Percentiles rank a stretch among this genome's conserved stretches.
Evolutionary conservation across 225 moss, liverwort and hornwort species (phyloP).

Genomic region (Sphagnum contortum): DNA sequence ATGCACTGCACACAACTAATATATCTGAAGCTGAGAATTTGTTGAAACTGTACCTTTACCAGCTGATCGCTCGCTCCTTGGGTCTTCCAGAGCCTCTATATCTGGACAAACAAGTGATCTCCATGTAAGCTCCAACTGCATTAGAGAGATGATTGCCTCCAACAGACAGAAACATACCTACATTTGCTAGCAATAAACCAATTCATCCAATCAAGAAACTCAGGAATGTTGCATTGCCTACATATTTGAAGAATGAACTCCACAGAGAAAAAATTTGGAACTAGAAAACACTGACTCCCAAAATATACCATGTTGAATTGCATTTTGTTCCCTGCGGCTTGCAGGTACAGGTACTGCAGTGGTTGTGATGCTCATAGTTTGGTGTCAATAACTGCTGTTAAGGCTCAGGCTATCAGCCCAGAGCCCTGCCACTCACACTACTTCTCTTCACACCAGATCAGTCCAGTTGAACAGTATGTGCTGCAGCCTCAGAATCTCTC

Average conservation of each 20-base stretch:
- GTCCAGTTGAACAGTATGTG: no score
- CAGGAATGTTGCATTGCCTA: not conserved
- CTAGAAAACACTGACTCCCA: not conserved
- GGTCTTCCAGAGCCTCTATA: conserved; percentile 16
- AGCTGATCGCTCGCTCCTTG: conserved; percentile 32
- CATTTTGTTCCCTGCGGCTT: conserved; percentile 3
- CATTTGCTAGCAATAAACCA: no score
- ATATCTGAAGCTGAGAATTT: not conserved
- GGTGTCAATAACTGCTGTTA: not conserved
- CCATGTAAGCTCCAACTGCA: not conserved
- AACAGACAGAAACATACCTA: not conserved
- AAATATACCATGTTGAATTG: conserved; percentile 6
- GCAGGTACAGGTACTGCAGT: conserved; percentile 11
- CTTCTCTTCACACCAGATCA: no score
- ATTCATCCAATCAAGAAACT: not conserved
- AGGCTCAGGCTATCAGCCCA: conserved; percentile 10
- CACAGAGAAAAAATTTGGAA: not conserved
- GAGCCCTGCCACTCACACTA: not conserved
- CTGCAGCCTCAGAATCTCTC: no score
- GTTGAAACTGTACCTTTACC: conserved; percentile 25
- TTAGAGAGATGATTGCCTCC: not conserved
- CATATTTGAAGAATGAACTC: not conserved
- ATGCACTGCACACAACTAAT: conserved; percentile 1
- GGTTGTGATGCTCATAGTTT: conserved; percentile 16
- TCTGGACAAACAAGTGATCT: conserved; percentile 6